Evolutionary conservation across 2,329 filamentous ascomycete species (phyloP).

Genomic region (Aspergillus brasiliensis): DNA sequence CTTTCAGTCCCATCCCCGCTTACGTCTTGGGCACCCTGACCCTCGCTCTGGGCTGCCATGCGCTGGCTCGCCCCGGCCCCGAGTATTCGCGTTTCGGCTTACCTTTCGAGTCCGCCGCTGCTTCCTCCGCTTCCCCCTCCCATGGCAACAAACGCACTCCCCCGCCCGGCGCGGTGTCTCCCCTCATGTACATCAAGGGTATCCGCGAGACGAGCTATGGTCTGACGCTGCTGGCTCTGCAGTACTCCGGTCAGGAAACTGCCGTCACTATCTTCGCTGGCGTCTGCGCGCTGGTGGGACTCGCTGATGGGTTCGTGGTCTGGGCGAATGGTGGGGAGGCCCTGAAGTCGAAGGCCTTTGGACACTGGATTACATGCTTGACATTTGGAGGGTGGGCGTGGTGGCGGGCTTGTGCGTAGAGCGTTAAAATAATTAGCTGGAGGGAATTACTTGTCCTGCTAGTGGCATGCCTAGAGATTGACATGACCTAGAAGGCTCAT

Average conservation of each 20-base stretch:
- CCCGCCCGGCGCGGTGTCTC: conserved; percentile 3
- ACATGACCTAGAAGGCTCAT: too few species aligned
- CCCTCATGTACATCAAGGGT: conserved; percentile 21
- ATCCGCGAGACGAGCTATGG: conserved; percentile 22
- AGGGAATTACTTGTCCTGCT: not conserved
- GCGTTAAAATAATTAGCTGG: too few species aligned
- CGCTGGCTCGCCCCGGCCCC: conserved; percentile 5
- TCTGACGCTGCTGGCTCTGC: conserved; percentile 13
- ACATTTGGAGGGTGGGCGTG: conserved; percentile 12
- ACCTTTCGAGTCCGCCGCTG: conserved; percentile 1
- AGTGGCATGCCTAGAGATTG: too few species aligned
- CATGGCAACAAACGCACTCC: not conserved
- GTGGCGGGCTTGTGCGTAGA: conserved; percentile 17
- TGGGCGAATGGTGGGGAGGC: conserved; percentile 12
- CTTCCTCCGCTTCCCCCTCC: not conserved
- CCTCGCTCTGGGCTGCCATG: conserved; percentile 7
- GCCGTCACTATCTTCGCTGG: conserved; percentile 15
- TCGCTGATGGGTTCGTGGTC: conserved; percentile 17
- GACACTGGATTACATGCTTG: conserved; percentile 13
- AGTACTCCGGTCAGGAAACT: conserved; percentile 13
- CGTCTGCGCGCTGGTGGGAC: conserved; percentile 8
- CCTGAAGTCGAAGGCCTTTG: conserved; percentile 14
- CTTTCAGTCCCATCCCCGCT: not conserved
- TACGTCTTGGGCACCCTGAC: conserved; percentile 5
- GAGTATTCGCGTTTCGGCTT: conserved; percentile 14